phyloP scores from a whole-genome alignment of 192 early-diverging fungal genomes.

The Lobulomyces angularis region DNA sequence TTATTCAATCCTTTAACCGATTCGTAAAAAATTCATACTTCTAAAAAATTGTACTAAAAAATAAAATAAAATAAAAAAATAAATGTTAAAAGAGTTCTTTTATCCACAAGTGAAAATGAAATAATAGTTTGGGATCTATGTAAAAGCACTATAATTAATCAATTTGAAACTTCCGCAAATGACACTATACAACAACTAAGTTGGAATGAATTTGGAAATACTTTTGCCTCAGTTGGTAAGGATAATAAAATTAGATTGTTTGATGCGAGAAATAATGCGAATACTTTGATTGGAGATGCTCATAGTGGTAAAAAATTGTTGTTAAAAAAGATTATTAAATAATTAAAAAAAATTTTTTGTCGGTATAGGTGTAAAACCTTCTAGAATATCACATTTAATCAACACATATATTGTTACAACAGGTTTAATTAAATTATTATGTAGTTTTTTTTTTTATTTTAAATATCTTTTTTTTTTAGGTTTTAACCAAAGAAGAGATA shows the following conservation, averaged over 20 bases:
- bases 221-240: constrained; percentile 36
- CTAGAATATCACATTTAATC: constrained; percentile 56
- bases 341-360: constrained; percentile 4
- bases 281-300: too few relatives aligned
- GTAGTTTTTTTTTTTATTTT: background rate
- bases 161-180: constrained; percentile 12
- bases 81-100: constrained; percentile 19
- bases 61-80: background rate
- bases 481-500: constrained; percentile 11
- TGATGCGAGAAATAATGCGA: constrained; percentile 36
- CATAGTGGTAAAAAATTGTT: too few relatives aligned
- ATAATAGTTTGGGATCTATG: constrained; percentile 37
- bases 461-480: background rate
- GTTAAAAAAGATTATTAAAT: too few relatives aligned
- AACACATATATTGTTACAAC: constrained; percentile 54
- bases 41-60: constrained; percentile 22
- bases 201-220: constrained; percentile 48
- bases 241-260: constrained; percentile 45
- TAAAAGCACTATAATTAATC: constrained; percentile 12
- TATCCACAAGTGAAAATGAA: constrained; percentile 26
- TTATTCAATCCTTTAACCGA: constrained; percentile 33
- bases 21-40: too few relatives aligned
- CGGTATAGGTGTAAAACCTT: constrained; percentile 45
- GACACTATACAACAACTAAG: constrained; percentile 35
- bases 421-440: constrained; percentile 44